Evolutionary conservation across 345 rosid genomes (phyloP), one percentile per base, ranked within the genome.

Genomic region (Populus nigra): DNA sequence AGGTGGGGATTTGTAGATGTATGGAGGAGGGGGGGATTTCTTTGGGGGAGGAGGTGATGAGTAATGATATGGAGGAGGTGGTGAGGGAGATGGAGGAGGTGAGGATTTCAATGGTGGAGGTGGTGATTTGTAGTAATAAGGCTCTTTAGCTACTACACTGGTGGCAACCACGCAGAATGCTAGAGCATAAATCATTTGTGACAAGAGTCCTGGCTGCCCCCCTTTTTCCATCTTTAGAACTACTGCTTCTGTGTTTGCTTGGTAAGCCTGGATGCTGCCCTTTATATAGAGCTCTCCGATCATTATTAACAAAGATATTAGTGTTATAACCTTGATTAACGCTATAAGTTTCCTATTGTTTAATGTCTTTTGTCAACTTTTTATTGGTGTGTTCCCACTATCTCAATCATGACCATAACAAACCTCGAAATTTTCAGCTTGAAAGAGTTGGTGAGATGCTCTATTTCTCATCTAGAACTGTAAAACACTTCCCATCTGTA

Each of bases 161-260:
- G 83, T 76, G 73, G 84, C 83, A 4, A 76, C 2, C 66, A 85
- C 71, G 78, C 77, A 83, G 38, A 85, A 75, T 27, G 78, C 80
- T 25, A 84, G 7, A 2, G 68, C 84, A 50, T 49, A 80, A 82
- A 80, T 38, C 66, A 83, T 65, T 16, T 71, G 80, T 75, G 79
- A 83, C 85, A 79, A 75, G 63, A 41, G 83, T 79, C 82, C 77
- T 81, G 55, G 76, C 61, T 49, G 63, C 45, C 39, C 43, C 11
- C 41, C 33, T 68, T 47, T 61, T 49, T 75, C 81, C 85, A 87
- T 85, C 18, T 5, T 55, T 41, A 6, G 69, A 20, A 1, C 7
- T 25, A 43, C 43, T 18, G n/a, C 16, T n/a, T 72, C 31, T 73
- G 62, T 17, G 23, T 27, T 70, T 81, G 75, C 65, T 25, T 18